Conservation (phyloP, 2,329 filamentous ascomycete genomes). For the Fusarium odoratissimum region DNA sequence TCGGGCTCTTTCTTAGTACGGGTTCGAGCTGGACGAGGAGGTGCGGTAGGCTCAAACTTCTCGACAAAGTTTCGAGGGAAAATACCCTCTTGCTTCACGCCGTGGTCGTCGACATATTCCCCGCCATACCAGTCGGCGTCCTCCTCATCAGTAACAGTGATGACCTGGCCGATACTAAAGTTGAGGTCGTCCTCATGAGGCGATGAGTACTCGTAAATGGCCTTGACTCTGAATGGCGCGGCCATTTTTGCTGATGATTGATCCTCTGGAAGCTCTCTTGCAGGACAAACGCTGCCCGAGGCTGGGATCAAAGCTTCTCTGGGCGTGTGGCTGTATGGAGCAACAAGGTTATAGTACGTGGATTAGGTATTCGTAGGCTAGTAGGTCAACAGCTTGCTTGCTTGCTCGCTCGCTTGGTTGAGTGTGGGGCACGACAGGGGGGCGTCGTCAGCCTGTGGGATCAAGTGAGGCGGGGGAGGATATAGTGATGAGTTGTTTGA, state of each 20-base stretch:
- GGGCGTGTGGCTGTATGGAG: conserved; percentile 43
- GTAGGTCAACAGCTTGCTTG: conserved; percentile 41
- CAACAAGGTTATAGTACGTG: conserved; percentile 33
- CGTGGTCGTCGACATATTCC: conserved; percentile 82
- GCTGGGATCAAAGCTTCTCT: conserved; percentile 43
- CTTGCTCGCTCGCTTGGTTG: conserved; percentile 37
- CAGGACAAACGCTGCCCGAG: conserved; percentile 46
- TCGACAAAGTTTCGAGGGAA: conserved; percentile 99
- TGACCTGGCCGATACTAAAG: conserved; percentile 87
- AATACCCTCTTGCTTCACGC: conserved; percentile 82
- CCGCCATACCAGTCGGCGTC: conserved; percentile 95
- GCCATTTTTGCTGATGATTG: conserved; percentile 67
- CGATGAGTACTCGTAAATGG: conserved; percentile 93
- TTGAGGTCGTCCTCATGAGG: conserved; percentile 94
- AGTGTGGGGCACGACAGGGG: conserved; percentile 48
- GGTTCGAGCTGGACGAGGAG: conserved; percentile 82
- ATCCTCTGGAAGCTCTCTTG: conserved; percentile 43
- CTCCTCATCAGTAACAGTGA: conserved; percentile 92
- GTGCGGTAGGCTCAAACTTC: conserved; percentile 90
- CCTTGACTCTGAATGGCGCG: conserved; percentile 91
- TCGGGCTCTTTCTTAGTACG: conserved; percentile 71
- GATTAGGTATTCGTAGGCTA: conserved; percentile 19
- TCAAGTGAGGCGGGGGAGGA: conserved; percentile 40
- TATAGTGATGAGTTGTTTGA: conserved; percentile 21
- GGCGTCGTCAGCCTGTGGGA: conserved; percentile 47